Percentiles rank a stretch among this genome's conserved stretches.
Evolutionary conservation across 768 basidiomycete species (phyloP).

Genomic region (Boletus speciosus): DNA sequence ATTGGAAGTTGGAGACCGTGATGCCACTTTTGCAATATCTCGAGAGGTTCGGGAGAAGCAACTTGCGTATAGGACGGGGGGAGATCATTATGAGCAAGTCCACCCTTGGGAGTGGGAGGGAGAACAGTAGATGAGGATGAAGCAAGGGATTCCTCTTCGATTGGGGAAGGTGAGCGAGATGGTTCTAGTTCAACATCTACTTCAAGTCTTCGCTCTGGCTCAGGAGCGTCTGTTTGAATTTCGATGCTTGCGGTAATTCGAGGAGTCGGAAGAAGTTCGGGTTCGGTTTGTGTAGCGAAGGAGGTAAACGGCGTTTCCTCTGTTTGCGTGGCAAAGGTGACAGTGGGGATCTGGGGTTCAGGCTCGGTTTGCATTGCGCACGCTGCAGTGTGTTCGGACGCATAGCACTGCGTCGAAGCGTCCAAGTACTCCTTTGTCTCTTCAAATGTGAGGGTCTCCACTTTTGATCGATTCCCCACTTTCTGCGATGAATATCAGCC

Average conservation of each 20-base stretch:
- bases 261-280: conserved; percentile 29
- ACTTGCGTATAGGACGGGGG: conserved; percentile 75
- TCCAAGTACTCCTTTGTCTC: conserved; percentile 77
- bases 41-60: conserved; percentile 48
- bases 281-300: conserved; percentile 39
- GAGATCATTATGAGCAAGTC: conserved; percentile 42
- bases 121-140: conserved; percentile 73
- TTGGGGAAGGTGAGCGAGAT: conserved; percentile 46
- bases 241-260: conserved; percentile 47
- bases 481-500: conserved; percentile 43
- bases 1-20: conserved; percentile 49
- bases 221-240: conserved; percentile 55
- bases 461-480: conserved; percentile 56
- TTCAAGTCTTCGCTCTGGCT: conserved; percentile 37
- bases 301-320: conserved; percentile 31
- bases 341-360: conserved; percentile 44
- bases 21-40: conserved; percentile 70
- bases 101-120: conserved; percentile 65
- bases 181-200: conserved; percentile 23
- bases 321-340: conserved; percentile 57
- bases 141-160: conserved; percentile 53
- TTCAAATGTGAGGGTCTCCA: conserved; percentile 44
- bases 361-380: conserved; percentile 61
- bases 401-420: conserved; percentile 67
- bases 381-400: conserved; percentile 45